A percentile compares a stretch with the other conserved stretches of the same genome.
phyloP scores from a whole-genome alignment of 305 asterid species.

The Fraxinus sp. region DNA sequence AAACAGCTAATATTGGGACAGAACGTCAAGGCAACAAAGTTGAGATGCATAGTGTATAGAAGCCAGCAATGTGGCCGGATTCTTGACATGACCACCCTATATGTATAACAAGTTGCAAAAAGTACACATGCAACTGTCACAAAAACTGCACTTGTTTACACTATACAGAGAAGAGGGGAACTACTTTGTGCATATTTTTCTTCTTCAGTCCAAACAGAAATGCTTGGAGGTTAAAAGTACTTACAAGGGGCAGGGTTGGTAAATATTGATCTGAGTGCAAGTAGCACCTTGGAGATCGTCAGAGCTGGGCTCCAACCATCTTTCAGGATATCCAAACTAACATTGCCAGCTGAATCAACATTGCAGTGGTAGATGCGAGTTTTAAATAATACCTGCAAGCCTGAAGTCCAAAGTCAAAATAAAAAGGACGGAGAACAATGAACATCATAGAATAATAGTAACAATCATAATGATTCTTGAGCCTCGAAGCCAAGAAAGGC shows the following conservation, averaged over 20 bases:
- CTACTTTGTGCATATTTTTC: neutral
- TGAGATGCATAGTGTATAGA: neutral
- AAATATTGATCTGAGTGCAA: conserved; percentile 78
- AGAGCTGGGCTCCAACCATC: conserved; percentile 98
- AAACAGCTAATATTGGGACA: neutral
- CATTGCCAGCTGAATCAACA: conserved; percentile 73
- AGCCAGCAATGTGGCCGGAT: neutral
- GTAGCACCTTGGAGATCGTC: conserved; percentile 79
- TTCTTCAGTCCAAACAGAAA: neutral
- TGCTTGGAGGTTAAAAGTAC: conserved; percentile 24
- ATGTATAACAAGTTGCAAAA: neutral
- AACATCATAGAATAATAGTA: neutral
- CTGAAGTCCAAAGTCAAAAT: conserved; percentile 41
- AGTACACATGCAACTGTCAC: neutral
- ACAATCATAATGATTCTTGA: neutral
- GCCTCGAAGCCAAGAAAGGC: neutral
- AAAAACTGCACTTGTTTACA: neutral
- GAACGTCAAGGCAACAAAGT: neutral
- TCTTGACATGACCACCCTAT: neutral
- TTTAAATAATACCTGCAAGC: conserved; percentile 82
- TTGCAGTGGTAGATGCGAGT: conserved; percentile 90
- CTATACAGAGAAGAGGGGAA: neutral
- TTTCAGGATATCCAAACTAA: conserved; percentile 80
- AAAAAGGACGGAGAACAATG: conserved; percentile 11
- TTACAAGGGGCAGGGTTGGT: conserved; percentile 72